A percentile compares a stretch with the other conserved stretches of the same genome.
phyloP scores from a whole-genome alignment of 1,284 basidiomycete genomes.

The Rhodotorula sp. region DNA sequence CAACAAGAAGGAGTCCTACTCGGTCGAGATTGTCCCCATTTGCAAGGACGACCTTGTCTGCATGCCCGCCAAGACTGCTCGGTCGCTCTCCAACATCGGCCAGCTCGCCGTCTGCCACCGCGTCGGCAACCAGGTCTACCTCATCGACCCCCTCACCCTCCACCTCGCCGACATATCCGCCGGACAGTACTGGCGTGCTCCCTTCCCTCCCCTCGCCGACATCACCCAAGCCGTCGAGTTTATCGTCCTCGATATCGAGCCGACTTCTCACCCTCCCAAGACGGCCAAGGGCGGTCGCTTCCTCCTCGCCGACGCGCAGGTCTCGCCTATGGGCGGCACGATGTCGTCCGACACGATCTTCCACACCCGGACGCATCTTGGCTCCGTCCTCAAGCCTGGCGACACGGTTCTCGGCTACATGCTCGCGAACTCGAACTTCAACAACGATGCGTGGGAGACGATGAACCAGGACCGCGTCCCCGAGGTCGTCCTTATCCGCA shows the following conservation, averaged over 20 bases:
- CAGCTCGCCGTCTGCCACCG: constrained; percentile 85
- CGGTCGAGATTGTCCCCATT: constrained; percentile 92
- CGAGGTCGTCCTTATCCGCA: constrained; percentile 90
- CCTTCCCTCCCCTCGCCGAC: constrained; percentile 78
- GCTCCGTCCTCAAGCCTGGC: constrained; percentile 89
- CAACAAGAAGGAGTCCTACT: constrained; percentile 97
- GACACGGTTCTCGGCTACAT: constrained; percentile 91
- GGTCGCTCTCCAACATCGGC: constrained; percentile 77
- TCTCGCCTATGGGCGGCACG: constrained; percentile 72
- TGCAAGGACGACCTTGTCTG: constrained; percentile 98
- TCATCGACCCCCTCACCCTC: constrained; percentile 84
- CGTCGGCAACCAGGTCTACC: constrained; percentile 85
- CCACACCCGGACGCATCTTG: constrained; percentile 95
- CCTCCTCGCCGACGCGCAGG: constrained; percentile 89
- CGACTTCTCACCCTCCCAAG: constrained; percentile 55
- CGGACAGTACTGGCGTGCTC: constrained; percentile 83
- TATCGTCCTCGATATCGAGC: constrained; percentile 90
- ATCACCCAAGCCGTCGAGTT: constrained; percentile 89
- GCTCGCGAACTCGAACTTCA: constrained; percentile 86
- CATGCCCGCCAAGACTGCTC: constrained; percentile 77
- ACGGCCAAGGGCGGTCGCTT: constrained; percentile 49
- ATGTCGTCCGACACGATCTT: constrained; percentile 80
- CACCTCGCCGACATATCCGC: constrained; percentile 77
- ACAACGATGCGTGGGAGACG: constrained; percentile 79
- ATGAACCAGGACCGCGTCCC: constrained; percentile 68